A percentile compares a stretch with the other conserved stretches of the same genome.
phyloP scores from a whole-genome alignment of 2,329 filamentous ascomycete genomes.

The Cercospora sesami region DNA sequence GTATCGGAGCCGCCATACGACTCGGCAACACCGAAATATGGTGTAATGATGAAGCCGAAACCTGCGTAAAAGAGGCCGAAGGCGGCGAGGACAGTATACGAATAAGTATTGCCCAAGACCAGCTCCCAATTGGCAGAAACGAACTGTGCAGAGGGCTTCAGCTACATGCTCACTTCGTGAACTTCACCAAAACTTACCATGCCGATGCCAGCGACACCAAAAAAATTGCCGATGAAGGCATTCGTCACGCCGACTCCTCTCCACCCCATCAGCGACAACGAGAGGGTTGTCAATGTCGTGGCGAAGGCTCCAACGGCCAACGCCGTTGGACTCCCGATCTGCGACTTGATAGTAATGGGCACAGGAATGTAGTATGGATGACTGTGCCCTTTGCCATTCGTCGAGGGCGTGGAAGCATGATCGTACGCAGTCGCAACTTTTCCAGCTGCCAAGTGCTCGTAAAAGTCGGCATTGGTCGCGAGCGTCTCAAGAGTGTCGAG shows the following conservation, averaged over 20 bases:
- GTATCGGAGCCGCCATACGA: constrained; percentile 47
- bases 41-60: constrained; percentile 52
- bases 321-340: constrained; percentile 43
- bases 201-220: constrained; percentile 54
- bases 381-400: constrained; percentile 12
- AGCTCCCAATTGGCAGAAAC: constrained; percentile 60
- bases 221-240: constrained; percentile 57
- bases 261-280: constrained; percentile 57
- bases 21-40: constrained; percentile 48
- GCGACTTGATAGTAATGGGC: constrained; percentile 37
- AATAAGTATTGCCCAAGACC: constrained; percentile 52
- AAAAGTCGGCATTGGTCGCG: constrained; percentile 33
- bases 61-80: constrained; percentile 58
- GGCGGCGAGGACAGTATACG: constrained; percentile 56
- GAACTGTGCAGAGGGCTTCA: constrained; percentile 12
- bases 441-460: constrained; percentile 33
- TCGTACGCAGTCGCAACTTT: constrained; percentile 27
- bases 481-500: constrained; percentile 34
- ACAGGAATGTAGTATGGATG: constrained; percentile 35
- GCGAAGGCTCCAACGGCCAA: constrained; percentile 56
- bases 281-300: constrained; percentile 57
- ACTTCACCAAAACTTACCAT: constrained; percentile 40
- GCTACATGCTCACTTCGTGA: neutral
- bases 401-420: constrained; percentile 19
- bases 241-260: constrained; percentile 54